Evolutionary conservation across 2,329 filamentous ascomycete species (phyloP), one percentile per base, ranked within the genome.

Genomic region (Didymosphaeria variabile): DNA sequence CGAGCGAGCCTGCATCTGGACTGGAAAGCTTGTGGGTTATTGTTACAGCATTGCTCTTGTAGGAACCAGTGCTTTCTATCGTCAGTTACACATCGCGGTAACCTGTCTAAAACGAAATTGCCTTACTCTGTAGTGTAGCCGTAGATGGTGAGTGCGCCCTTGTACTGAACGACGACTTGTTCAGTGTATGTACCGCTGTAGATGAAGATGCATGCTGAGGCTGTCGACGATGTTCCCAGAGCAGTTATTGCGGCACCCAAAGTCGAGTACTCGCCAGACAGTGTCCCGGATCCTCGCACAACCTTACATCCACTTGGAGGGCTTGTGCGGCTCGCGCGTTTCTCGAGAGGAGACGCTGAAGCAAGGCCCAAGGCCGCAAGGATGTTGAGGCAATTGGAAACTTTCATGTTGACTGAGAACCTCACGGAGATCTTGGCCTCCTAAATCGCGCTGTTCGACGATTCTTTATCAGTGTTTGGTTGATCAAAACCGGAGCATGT

Each of bases 121-220:
- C 44, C 59, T 12, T 40, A 61, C 55, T 81, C 58, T 1, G 49
- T 59, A 17, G 57, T 59, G 42, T 59, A 59, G 6, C 57, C 57
- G 26, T 59, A 59, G 36, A 59, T 54, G 36, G 80, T 84, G 36
- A 87, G 78, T 47, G 79, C 72, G 3, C 82, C 83, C 5, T 70
- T 73, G 45, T 83, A 79, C 1, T 80, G 73, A 51, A 88, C 79
- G 61, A 81, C 81, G 40, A 87, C 84, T 70, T 87, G 85, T 70
- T 87, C 85, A 1, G 71, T 74, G 79, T 88, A 88, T 36, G 83
- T 85, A 13, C 86, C 86, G 7, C 80, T 68, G 67, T 84, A 73
- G 73, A 90, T 84, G 76, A 89, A 89, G 74, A 89, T 86, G 68
- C 81, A 84, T 58, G 86, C 84, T 1, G 77, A 77, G 0, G 72